Conservation (phyloP, 441 rosid species). For the Melastoma candidum region DNA sequence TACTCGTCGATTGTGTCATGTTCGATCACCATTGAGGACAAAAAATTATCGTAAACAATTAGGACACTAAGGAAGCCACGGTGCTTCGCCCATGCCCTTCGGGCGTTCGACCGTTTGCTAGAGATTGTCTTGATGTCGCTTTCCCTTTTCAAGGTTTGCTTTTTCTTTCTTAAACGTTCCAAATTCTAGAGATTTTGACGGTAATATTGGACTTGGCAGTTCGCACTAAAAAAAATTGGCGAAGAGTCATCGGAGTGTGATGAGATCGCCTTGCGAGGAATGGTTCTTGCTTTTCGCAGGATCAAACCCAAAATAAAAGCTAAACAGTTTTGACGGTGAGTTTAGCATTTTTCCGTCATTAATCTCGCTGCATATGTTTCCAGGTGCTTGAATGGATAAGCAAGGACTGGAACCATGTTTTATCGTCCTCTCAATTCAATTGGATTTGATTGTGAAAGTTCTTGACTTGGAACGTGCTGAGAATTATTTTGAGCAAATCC, state of each 20-base stretch:
- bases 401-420: constrained; percentile 11
- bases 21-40: too few species aligned
- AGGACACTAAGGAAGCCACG: constrained; percentile 8
- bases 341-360: neutral
- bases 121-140: too few species aligned
- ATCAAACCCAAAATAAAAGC: too few species aligned
- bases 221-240: too few species aligned
- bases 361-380: constrained; percentile 5
- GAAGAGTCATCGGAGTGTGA: too few species aligned
- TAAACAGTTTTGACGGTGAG: neutral
- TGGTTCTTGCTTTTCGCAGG: too few species aligned
- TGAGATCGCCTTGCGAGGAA: too few species aligned
- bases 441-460: constrained; percentile 40
- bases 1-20: too few species aligned
- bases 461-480: constrained; percentile 30
- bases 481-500: constrained; percentile 23
- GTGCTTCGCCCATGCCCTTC: constrained; percentile 28
- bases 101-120: constrained; percentile 10
- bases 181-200: neutral
- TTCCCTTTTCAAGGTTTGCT: too few species aligned
- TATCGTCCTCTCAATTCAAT: constrained; percentile 17
- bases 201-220: too few species aligned
- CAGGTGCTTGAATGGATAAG: constrained; percentile 32
- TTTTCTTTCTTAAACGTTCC: too few species aligned
- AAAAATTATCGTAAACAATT: too few species aligned